Evolutionary conservation across 495 filamentous ascomycete genomes (phyloP).

Genomic region (Daldinia childiae): DNA sequence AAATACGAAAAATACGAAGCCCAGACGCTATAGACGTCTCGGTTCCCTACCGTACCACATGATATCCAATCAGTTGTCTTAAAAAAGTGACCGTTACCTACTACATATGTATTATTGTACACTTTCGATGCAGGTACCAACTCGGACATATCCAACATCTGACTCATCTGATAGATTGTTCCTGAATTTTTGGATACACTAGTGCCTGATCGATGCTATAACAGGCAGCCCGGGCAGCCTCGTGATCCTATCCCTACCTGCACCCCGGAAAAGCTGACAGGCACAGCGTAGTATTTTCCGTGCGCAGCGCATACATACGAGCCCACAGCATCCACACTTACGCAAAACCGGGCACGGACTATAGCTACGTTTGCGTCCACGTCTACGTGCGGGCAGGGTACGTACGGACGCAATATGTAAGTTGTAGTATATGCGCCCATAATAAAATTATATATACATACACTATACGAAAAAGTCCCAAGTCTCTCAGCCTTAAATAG

Average conservation of each 20-base stretch:
- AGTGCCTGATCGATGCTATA: constrained; percentile 18
- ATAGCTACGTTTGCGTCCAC: constrained; percentile 4
- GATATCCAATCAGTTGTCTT: constrained; percentile 13
- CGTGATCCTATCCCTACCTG: constrained; percentile 6
- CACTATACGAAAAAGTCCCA: background rate
- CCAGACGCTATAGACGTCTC: background rate
- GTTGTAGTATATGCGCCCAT: background rate
- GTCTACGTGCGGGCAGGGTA: constrained; percentile 9
- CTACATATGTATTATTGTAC: background rate
- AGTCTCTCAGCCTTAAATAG: constrained; percentile 3
- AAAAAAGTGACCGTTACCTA: constrained; percentile 9
- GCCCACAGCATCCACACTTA: constrained; percentile 5
- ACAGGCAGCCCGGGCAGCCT: constrained; percentile 18
- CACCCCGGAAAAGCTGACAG: constrained; percentile 32
- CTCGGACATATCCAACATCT: constrained; percentile 23
- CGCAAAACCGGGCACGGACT: constrained; percentile 22
- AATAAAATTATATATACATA: background rate
- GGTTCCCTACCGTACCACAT: background rate
- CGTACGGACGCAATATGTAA: background rate
- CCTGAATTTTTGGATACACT: constrained; percentile 10
- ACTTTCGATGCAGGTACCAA: constrained; percentile 35
- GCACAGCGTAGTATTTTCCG: constrained; percentile 9
- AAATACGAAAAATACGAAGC: constrained; percentile 16
- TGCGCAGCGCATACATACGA: background rate
- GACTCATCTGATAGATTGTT: constrained; percentile 32